Base-by-base conservation (phyloP, 192 early-diverging fungal genomes). In the Kappamyces sp. region DNA sequence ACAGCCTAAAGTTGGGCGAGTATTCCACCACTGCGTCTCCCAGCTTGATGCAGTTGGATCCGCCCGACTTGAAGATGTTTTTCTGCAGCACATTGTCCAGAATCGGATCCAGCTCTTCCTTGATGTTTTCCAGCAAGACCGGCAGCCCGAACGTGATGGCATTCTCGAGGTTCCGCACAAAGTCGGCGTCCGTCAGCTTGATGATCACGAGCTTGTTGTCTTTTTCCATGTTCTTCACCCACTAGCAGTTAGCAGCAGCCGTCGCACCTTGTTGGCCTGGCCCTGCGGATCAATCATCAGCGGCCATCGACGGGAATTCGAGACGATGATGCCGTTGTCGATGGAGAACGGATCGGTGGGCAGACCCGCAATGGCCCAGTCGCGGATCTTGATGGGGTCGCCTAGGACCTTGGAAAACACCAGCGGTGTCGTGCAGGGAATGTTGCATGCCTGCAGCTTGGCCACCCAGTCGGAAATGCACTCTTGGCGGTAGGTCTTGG, bases 201-300 rank as follows among this genome's bases (percentile, higher is more conserved):
- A 84, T 83, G 33, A 83, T 77, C 32, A 73, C 71, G 6, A 84
- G 62, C 51, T 84, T 84, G 58, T 80, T 77, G 39, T 78, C 76
- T 47, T 80, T 76, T 62, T 84, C 82, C 81, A 83, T 83, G 60
- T 83, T 80, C 62, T 82, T 83, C 43, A 84, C 76, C 82, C 82
- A 84, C 52, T 84, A 80, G 62, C 84, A 81, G 23, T 23, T 23
- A 23, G 23, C 23, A 23, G 23, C 23, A 23, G 34, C 80, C 82
- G 66, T 75, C 70, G 35, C 60, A 40, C 31, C 5, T 36, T 5
- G 5, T 60, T 40, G 42, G 8, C 7, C 62, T 76, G 74, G 7
- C 77, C 76, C 60, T 84, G 82, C 15, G 82, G 82, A 55, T 84
- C 82, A 64, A 84, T 83, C 82, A 84, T 83, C 36, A 84, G 64